Conservation (phyloP, 306 rosid species). For the Gynostemma pentaphyllum region DNA sequence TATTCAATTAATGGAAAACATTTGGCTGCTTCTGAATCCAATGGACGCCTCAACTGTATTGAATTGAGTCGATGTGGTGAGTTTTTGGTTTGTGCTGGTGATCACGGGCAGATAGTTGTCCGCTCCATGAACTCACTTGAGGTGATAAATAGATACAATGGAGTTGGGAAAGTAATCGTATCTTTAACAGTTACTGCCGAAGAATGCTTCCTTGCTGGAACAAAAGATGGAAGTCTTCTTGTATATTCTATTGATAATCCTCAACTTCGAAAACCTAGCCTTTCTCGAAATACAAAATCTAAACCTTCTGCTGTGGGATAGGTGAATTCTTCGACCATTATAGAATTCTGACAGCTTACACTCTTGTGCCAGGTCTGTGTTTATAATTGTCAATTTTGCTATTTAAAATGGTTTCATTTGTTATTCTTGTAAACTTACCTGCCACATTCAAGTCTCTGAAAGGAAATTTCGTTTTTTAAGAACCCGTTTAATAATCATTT, state of each 20-base stretch:
- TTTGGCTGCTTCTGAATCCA: constrained; percentile 86
- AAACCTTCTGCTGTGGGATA: constrained; percentile 32
- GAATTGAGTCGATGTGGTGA: constrained; percentile 81
- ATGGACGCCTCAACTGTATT: constrained; percentile 81
- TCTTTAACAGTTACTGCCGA: constrained; percentile 77
- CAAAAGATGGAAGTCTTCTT: constrained; percentile 82
- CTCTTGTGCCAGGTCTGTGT: constrained; percentile 45
- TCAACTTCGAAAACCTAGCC: constrained; percentile 49
- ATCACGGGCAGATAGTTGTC: constrained; percentile 91
- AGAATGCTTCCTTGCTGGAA: constrained; percentile 95
- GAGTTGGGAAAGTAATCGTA: constrained; percentile 70
- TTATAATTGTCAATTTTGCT: background rate
- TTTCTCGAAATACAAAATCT: constrained; percentile 41
- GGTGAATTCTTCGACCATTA: constrained; percentile 15
- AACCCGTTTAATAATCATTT: background rate
- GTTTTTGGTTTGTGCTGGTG: constrained; percentile 89
- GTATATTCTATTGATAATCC: constrained; percentile 88
- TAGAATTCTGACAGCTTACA: constrained; percentile 18
- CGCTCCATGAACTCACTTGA: constrained; percentile 89
- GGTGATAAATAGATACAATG: constrained; percentile 62
- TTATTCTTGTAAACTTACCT: background rate
- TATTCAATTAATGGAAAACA: constrained; percentile 91
- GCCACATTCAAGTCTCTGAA: background rate
- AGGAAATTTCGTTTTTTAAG: background rate
- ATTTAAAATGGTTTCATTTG: background rate